These are phyloP conservation scores for Blastocystis sp. DNA, from an alignment of 352 stramenopile genomes.

Conservation along the genomic window DNA sequence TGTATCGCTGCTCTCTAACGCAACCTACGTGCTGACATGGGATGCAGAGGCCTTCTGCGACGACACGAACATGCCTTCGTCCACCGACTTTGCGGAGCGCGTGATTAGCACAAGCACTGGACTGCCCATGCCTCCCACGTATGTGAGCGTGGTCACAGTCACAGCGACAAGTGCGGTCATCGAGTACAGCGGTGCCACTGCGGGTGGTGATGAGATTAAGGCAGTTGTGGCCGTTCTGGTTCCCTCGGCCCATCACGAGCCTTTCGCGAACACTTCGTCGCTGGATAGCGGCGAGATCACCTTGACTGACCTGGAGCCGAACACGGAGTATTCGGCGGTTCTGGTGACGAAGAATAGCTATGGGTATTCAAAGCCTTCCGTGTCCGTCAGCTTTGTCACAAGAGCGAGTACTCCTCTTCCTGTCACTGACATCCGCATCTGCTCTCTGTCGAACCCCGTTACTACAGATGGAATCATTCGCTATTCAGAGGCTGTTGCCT, in stretches of 20 bases:
- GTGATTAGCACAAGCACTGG: background rate
- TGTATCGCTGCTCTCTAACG: background rate
- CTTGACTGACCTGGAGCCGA: background rate
- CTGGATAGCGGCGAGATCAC: background rate
- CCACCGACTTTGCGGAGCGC: background rate
- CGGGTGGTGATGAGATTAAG: background rate
- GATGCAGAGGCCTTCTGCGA: conserved; percentile 19
- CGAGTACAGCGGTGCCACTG: background rate
- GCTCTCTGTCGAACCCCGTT: background rate
- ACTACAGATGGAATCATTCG: background rate
- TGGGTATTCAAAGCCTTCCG: background rate
- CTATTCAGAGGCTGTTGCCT: conserved; percentile 21
- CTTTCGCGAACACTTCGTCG: background rate
- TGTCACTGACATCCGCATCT: conserved; percentile 13
- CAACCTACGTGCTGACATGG: background rate
- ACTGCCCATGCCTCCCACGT: background rate
- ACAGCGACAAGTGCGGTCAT: background rate
- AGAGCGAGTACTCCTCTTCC: background rate
- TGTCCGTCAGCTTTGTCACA: background rate
- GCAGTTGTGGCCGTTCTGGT: background rate
- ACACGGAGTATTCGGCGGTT: conserved; percentile 2
- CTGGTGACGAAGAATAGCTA: background rate
- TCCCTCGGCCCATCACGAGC: background rate
- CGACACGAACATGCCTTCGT: background rate
- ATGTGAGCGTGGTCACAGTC: background rate